phyloP scores from a whole-genome alignment of 2,329 filamentous ascomycete genomes.

The Pestalotiopsis sp. region DNA sequence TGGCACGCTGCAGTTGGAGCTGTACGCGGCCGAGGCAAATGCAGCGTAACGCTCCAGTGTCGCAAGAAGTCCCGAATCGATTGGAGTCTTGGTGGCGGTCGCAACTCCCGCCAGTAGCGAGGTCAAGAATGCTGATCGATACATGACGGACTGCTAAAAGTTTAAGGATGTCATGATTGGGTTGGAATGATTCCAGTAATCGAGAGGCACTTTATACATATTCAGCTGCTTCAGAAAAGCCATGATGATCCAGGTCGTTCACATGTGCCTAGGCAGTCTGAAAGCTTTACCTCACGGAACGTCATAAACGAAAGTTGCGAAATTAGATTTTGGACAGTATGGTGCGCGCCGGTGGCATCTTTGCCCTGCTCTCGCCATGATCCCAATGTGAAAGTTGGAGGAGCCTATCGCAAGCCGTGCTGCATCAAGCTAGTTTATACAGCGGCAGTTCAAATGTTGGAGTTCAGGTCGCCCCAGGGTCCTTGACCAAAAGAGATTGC shows the following conservation, averaged over 20 bases:
- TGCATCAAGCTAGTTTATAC: background rate
- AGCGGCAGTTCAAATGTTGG: background rate
- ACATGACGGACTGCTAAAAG: background rate
- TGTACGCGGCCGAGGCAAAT: slow-evolving; percentile 6
- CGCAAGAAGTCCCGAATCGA: background rate
- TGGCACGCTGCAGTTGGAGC: slow-evolving; percentile 1
- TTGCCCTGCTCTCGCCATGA: background rate
- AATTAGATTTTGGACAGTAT: background rate
- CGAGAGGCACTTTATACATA: background rate
- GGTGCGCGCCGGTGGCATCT: background rate
- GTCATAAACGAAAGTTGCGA: background rate
- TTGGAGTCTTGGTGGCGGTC: background rate
- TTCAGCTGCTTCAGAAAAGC: background rate
- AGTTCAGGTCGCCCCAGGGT: background rate
- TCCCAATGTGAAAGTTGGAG: background rate
- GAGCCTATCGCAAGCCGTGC: background rate
- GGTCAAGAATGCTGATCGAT: background rate
- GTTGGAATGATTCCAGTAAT: background rate
- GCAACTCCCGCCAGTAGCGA: background rate
- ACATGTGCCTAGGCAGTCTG: background rate
- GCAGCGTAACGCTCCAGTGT: slow-evolving; percentile 4
- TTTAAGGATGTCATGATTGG: background rate
- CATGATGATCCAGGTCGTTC: background rate
- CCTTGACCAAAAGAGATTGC: background rate
- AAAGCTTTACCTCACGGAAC: background rate